A percentile compares a stretch with the other conserved stretches of the same genome.
Conservation (phyloP, 371 early-diverging fungal genomes). For the Smittium mucronatum region DNA sequence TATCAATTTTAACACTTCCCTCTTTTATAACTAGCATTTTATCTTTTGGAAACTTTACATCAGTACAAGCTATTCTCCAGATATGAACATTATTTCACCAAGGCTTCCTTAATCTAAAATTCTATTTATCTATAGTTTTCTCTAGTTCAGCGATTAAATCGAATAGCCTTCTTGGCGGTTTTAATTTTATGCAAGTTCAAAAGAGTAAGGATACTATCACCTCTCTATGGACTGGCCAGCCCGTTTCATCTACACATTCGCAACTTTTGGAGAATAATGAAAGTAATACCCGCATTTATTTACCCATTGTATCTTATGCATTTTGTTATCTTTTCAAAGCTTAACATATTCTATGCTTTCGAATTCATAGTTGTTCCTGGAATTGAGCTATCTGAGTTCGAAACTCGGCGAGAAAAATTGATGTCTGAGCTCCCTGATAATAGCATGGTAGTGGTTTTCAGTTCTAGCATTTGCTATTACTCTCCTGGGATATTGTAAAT, state of each 20-base stretch:
- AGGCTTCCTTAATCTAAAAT: too few relatives aligned
- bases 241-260: conserved; percentile 61
- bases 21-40: too few relatives aligned
- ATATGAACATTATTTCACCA: too few relatives aligned
- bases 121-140: too few relatives aligned
- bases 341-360: too few relatives aligned
- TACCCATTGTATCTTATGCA: too few relatives aligned
- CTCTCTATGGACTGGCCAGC: conserved; percentile 50
- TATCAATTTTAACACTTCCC: too few relatives aligned
- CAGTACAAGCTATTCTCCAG: too few relatives aligned
- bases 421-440: conserved; percentile 47
- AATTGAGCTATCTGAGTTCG: conserved; percentile 54
- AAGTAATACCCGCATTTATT: too few relatives aligned
- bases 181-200: conserved; percentile 23
- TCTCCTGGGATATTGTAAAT: conserved; percentile 72
- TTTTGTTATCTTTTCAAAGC: too few relatives aligned
- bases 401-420: conserved; percentile 50
- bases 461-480: conserved; percentile 69
- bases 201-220: conserved; percentile 26
- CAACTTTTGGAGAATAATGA: conserved; percentile 60
- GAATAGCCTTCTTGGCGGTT: not conserved
- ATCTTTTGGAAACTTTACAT: too few relatives aligned
- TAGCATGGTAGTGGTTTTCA: conserved; percentile 55
- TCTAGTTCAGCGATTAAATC: not conserved
- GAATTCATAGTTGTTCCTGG: conserved; percentile 65